phyloP scores from a whole-genome alignment of 345 rosid genomes.

The Ailanthus altissimus region DNA sequence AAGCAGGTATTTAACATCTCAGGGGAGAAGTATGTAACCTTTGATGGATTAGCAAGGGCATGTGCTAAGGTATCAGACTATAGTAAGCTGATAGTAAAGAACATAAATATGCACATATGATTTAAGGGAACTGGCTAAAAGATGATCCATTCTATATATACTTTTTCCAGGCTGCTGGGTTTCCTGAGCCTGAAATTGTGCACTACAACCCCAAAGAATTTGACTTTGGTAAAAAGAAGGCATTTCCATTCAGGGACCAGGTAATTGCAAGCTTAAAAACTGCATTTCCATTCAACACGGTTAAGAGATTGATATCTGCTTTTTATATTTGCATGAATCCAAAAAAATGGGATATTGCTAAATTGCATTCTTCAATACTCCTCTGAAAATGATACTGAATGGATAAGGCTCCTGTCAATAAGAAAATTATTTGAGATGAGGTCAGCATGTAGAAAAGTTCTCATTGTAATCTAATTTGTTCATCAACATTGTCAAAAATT shows the following conservation, averaged over 20 bases:
- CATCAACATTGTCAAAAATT: neutral
- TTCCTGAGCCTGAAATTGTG: constrained; percentile 90
- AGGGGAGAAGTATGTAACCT: constrained; percentile 88
- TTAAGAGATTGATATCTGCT: neutral
- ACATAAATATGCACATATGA: neutral
- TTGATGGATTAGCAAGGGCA: constrained; percentile 90
- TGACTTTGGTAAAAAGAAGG: constrained; percentile 94
- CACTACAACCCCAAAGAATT: constrained; percentile 90
- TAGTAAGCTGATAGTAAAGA: neutral
- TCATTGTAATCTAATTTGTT: neutral
- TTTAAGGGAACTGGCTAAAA: neutral
- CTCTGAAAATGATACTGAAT: neutral
- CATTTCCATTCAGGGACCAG: constrained; percentile 98
- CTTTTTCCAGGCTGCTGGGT: constrained; percentile 75
- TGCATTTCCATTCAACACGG: neutral
- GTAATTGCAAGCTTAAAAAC: constrained; percentile 35
- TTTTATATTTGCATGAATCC: neutral
- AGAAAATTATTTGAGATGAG: constrained; percentile 1
- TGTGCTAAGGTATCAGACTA: constrained; percentile 81
- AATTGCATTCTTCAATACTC: neutral
- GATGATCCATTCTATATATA: neutral
- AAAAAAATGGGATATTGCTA: neutral
- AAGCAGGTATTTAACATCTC: constrained; percentile 86
- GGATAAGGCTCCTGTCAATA: neutral
- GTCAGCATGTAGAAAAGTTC: neutral